Evolutionary conservation across 2,329 filamentous ascomycete genomes (phyloP), one percentile per base, ranked within the genome.

Genomic region (Sporothrix euskadiensis): DNA sequence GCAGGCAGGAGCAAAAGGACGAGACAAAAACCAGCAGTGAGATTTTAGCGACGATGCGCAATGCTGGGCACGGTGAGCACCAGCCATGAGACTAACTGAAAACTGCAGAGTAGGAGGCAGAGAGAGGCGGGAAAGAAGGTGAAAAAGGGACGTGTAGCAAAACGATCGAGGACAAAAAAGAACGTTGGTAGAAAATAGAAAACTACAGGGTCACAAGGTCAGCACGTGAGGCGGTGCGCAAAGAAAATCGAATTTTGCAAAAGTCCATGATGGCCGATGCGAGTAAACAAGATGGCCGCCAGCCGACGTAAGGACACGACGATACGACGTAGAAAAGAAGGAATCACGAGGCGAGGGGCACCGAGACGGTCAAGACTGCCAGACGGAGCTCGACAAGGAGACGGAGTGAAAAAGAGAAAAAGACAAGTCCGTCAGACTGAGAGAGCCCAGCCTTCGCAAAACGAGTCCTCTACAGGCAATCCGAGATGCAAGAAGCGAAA

Each of bases 21-120:
- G 26, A 9, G 16, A 35, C 39, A 61, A 35, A n/a, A 22, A 5
- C 56, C 30, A 26, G 35, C 12, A 4, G 39, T 65, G 39, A 41
- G 59, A 65, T 65, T 65, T 65, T 65, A 44, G 59, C n/a, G 35
- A 41, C 22, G 59, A 35, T 59, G 56, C 26, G 56, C 26, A 63
- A 63, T 63, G 59, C 59, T 35, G 35, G 59, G 35, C 22, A 12
- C 30, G 3, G 59, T 44, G 59, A 65, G 59, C 59, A 44, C 35
- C 41, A 65, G 59, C 59, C 59, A 44, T 65, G 39, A 16, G n/a
- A n/a, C 35, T 65, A 65, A 65, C n/a, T 44, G n/a, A 22, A 44
- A 44, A 44, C 19, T 26, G 59, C 54, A 57, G 26, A 41, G n/a
- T 12, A 16, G n/a, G 35, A n/a, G 19, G 19, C 54, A 41, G n/a